Conservation (phyloP, 169 alveolate genomes). For the Cryptosporidium muris region DNA sequence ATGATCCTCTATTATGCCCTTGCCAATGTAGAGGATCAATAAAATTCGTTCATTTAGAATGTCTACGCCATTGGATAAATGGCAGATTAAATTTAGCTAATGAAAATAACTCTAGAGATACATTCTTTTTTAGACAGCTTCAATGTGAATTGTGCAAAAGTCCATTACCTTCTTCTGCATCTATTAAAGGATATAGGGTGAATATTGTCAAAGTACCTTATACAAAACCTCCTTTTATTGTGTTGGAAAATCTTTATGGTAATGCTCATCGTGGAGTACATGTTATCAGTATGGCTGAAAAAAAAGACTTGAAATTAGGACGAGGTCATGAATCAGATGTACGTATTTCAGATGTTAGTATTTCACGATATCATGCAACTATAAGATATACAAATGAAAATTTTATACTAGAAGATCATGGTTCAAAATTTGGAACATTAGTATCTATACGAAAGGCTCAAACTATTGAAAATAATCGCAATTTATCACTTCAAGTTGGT, state of each 20-base stretch:
- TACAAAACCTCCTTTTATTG: conserved; percentile 87
- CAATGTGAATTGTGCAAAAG: conserved; percentile 87
- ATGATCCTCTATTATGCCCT: conserved; percentile 88
- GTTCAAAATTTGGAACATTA: conserved; percentile 98
- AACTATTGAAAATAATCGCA: conserved; percentile 37
- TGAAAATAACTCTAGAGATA: conserved; percentile 74
- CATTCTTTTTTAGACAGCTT: conserved; percentile 80
- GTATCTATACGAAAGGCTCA: conserved; percentile 87
- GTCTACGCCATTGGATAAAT: conserved; percentile 94
- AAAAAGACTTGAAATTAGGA: conserved; percentile 88
- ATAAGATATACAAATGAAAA: conserved; percentile 88
- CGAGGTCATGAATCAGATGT: conserved; percentile 98
- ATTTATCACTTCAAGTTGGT: conserved; percentile 77
- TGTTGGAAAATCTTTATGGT: conserved; percentile 86
- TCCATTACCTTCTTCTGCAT: conserved; percentile 79
- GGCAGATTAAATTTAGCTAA: conserved; percentile 84
- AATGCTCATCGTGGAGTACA: conserved; percentile 82
- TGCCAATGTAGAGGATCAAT: conserved; percentile 93
- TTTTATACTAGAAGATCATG: conserved; percentile 93
- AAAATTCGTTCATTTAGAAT: conserved; percentile 91
- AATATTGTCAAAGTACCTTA: conserved; percentile 84
- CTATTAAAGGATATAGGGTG: conserved; percentile 78
- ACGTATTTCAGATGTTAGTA: conserved; percentile 96
- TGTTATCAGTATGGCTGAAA: conserved; percentile 82
- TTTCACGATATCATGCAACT: conserved; percentile 95